A percentile compares a stretch with the other conserved stretches of the same genome.
Conservation (phyloP, 2,329 filamentous ascomycete species). For the Hypoxylon sp. region DNA sequence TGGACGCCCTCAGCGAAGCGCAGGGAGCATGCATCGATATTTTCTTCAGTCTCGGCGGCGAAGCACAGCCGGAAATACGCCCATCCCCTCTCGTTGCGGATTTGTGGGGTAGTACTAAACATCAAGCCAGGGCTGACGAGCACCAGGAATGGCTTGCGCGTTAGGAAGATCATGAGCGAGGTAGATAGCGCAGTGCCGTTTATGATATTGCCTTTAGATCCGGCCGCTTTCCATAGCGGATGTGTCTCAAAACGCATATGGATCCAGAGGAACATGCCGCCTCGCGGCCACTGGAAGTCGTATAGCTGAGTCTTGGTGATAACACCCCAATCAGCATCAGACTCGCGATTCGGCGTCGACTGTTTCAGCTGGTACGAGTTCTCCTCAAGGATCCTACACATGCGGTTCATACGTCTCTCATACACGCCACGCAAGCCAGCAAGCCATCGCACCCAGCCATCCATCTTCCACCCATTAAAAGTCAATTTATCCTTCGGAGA, state of each 20-base stretch:
- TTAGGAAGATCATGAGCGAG: conserved; percentile 80
- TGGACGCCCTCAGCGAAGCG: conserved; percentile 78
- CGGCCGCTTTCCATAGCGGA: conserved; percentile 70
- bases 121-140: conserved; percentile 79
- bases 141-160: conserved; percentile 76
- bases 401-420: conserved; percentile 84
- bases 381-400: conserved; percentile 81
- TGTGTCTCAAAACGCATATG: conserved; percentile 79
- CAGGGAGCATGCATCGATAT: conserved; percentile 73
- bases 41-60: conserved; percentile 82
- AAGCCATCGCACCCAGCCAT: conserved; percentile 93
- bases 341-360: conserved; percentile 62
- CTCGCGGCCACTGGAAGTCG: conserved; percentile 83
- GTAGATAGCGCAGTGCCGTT: conserved; percentile 69
- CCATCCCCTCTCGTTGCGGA: conserved; percentile 73
- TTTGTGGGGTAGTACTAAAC: conserved; percentile 77
- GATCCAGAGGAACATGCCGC: conserved; percentile 94
- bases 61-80: conserved; percentile 86
- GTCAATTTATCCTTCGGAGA: conserved; percentile 63
- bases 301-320: conserved; percentile 81
- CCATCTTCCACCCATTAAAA: conserved; percentile 78
- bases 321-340: conserved; percentile 78
- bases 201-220: conserved; percentile 60
- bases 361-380: conserved; percentile 76
- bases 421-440: conserved; percentile 87